Evolutionary conservation across 129 eudicot species (phyloP).

Genomic region (Pseudognaphalium luteoalbum): DNA sequence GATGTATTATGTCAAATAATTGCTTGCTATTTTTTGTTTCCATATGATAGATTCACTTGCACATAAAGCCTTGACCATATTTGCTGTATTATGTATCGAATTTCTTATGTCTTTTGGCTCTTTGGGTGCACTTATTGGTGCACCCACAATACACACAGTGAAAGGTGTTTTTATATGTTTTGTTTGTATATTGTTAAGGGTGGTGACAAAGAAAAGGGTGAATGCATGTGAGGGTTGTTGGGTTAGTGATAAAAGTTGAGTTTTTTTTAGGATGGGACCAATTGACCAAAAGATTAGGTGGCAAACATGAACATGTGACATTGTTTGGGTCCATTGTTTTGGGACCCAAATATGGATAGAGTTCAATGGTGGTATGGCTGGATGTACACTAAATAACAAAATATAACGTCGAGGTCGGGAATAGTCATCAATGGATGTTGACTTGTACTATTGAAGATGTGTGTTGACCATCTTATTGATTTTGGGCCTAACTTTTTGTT

Average conservation of each 20-base stretch:
- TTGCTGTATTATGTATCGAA: neutral
- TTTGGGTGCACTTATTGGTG: slow-evolving; percentile 8
- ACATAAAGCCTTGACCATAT: slow-evolving; percentile 6
- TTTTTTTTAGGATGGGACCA: slow-evolving; percentile 31
- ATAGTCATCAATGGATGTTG: slow-evolving; percentile 30
- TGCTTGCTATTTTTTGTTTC: slow-evolving; percentile 3
- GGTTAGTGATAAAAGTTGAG: slow-evolving; percentile 26
- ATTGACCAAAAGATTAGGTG: slow-evolving; percentile 39
- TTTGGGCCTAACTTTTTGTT: slow-evolving; percentile 18
- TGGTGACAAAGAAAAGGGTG: slow-evolving; percentile 32
- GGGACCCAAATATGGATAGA: slow-evolving; percentile 43
- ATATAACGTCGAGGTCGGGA: slow-evolving; percentile 25
- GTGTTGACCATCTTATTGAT: slow-evolving; percentile 8
- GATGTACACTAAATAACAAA: slow-evolving; percentile 32
- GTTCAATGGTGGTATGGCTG: slow-evolving; percentile 25
- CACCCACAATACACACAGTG: slow-evolving; percentile 25
- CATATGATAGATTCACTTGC: slow-evolving; percentile 1
- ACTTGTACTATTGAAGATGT: slow-evolving; percentile 11
- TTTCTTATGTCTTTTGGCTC: neutral
- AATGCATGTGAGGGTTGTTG: slow-evolving; percentile 44
- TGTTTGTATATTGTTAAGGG: slow-evolving; percentile 1
- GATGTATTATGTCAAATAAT: slow-evolving; percentile 29
- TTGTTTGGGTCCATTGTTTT: slow-evolving; percentile 23
- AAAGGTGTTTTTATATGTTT: slow-evolving; percentile 23
- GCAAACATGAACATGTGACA: slow-evolving; percentile 31